Conservation (phyloP, 2,329 filamentous ascomycete genomes). For the Orbilia blumenaviensis region DNA sequence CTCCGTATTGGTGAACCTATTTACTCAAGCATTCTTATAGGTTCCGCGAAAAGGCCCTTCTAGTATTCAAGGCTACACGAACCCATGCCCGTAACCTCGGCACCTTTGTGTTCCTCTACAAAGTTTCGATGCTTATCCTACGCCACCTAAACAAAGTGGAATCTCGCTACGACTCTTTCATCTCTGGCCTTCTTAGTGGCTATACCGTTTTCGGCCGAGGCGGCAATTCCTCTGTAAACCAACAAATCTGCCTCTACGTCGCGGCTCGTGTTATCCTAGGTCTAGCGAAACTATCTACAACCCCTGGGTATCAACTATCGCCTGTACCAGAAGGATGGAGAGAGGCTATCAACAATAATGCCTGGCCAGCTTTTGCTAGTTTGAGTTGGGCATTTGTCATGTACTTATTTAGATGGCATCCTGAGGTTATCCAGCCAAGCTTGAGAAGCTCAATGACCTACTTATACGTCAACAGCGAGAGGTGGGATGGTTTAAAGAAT, state of each 20-base stretch:
- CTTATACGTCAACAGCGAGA: conserved; percentile 88
- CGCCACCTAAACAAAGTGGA: conserved; percentile 67
- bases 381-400: conserved; percentile 93
- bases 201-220: conserved; percentile 89
- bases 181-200: conserved; percentile 86
- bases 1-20: too few relatives aligned
- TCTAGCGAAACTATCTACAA: conserved; percentile 80
- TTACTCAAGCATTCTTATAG: conserved; percentile 3
- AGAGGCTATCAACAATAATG: conserved; percentile 64
- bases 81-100: conserved; percentile 92
- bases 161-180: conserved; percentile 78
- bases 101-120: conserved; percentile 91
- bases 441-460: conserved; percentile 96
- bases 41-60: conserved; percentile 77
- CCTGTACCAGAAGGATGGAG: conserved; percentile 32
- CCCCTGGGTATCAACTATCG: conserved; percentile 59
- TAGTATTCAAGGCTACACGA: conserved; percentile 84
- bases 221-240: conserved; percentile 80
- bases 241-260: conserved; percentile 98
- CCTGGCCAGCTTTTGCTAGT: conserved; percentile 92
- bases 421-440: conserved; percentile 88
- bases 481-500: conserved; percentile 86
- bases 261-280: conserved; percentile 90
- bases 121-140: conserved; percentile 78
- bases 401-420: conserved; percentile 92